These are phyloP conservation scores for Fraxinus excelsior DNA, from an alignment of 257 asterid genomes.

Conservation along the genomic window DNA sequence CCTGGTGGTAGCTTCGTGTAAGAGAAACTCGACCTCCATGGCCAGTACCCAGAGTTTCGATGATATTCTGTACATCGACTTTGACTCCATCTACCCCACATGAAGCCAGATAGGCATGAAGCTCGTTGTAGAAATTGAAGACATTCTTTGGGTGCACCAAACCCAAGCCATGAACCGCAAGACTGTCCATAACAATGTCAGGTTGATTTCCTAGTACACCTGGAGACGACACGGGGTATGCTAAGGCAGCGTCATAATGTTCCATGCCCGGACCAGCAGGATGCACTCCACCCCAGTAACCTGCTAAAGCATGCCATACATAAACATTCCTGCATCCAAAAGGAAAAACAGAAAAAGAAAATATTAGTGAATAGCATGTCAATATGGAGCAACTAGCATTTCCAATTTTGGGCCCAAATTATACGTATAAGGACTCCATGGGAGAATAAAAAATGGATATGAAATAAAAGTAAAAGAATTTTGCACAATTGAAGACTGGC, in stretches of 20 bases:
- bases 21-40: slow-evolving; percentile 68
- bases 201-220: slow-evolving; percentile 67
- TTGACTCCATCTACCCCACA: slow-evolving; percentile 59
- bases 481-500: neutral
- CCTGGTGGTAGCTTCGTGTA: slow-evolving; percentile 46
- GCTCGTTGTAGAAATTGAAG: slow-evolving; percentile 62
- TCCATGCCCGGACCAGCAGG: slow-evolving; percentile 85
- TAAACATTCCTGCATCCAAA: slow-evolving; percentile 56
- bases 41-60: slow-evolving; percentile 97
- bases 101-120: slow-evolving; percentile 53
- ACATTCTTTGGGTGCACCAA: slow-evolving; percentile 89
- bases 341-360: neutral
- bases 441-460: neutral
- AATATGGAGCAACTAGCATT: neutral
- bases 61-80: slow-evolving; percentile 67
- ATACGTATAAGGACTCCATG: neutral
- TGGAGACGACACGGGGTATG: slow-evolving; percentile 86
- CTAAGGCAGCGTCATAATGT: slow-evolving; percentile 82
- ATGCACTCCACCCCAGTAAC: slow-evolving; percentile 98
- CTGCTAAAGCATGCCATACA: slow-evolving; percentile 91
- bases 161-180: slow-evolving; percentile 89
- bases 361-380: neutral
- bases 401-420: neutral
- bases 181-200: slow-evolving; percentile 84
- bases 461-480: neutral